Evolutionary conservation across 1,139 yeast species (phyloP).

Genomic region (Candida freyschussii): DNA sequence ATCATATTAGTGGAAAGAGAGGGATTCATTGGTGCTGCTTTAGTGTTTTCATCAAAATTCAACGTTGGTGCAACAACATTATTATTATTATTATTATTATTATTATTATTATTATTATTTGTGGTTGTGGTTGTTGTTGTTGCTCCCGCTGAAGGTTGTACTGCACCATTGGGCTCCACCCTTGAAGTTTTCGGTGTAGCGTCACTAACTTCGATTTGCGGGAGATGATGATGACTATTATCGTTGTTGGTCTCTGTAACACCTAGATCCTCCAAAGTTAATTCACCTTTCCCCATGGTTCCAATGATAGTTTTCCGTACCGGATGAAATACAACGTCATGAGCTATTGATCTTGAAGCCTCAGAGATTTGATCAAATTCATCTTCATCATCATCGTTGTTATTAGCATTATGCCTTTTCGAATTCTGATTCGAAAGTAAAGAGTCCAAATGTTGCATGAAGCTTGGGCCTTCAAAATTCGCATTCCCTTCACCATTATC

Average conservation of each 20-base stretch:
- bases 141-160: too few relatives aligned
- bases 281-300: conserved; percentile 69
- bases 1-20: too few relatives aligned
- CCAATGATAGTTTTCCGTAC: conserved; percentile 51
- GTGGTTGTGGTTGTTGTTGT: too few relatives aligned
- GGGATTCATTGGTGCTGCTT: too few relatives aligned
- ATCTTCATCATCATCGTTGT: conserved; percentile 5
- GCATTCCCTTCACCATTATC: conserved; percentile 9
- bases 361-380: conserved; percentile 4
- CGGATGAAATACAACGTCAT: conserved; percentile 51
- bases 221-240: neutral
- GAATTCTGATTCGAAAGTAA: conserved; percentile 21
- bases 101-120: too few relatives aligned
- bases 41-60: too few relatives aligned
- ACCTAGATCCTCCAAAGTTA: conserved; percentile 48
- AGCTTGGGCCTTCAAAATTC: too few relatives aligned
- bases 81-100: too few relatives aligned
- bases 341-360: conserved; percentile 12
- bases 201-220: conserved; percentile 7
- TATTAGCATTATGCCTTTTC: conserved; percentile 1
- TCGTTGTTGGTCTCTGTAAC: conserved; percentile 5
- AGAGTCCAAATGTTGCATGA: conserved; percentile 33
- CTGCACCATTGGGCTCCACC: neutral
- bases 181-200: conserved; percentile 2
- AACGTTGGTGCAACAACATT: too few relatives aligned